These are phyloP conservation scores for Coniochaeta sp. DNA, from an alignment of 2,329 filamentous ascomycete species.

Conservation along the genomic window DNA sequence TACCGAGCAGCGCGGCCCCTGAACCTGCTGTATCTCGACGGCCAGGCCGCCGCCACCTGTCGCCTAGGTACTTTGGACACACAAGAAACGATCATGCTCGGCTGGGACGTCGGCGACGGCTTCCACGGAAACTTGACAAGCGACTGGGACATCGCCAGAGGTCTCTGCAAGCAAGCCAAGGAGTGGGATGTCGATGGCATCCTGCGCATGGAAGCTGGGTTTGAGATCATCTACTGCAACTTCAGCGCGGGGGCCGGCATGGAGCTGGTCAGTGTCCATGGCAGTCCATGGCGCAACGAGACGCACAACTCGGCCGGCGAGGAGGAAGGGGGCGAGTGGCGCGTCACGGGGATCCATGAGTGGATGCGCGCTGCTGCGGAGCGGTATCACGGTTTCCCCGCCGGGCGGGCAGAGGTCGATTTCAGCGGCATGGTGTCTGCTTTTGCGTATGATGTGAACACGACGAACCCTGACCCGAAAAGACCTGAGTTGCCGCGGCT, in stretches of 20 bases:
- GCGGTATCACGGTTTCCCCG: conserved; percentile 38
- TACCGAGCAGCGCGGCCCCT: conserved; percentile 54
- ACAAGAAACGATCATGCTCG: conserved; percentile 53
- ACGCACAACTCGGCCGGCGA: conserved; percentile 8
- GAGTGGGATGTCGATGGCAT: conserved; percentile 57
- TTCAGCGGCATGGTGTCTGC: conserved; percentile 45
- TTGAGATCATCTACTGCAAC: conserved; percentile 63
- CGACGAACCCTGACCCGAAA: conserved; percentile 31
- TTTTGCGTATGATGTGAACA: conserved; percentile 43
- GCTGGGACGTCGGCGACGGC: background rate
- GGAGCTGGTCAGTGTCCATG: conserved; percentile 22
- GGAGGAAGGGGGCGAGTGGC: conserved; percentile 8
- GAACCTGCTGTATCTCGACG: conserved; percentile 61
- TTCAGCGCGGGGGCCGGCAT: conserved; percentile 36
- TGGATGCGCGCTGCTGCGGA: conserved; percentile 33
- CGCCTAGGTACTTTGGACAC: conserved; percentile 59
- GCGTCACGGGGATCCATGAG: conserved; percentile 26
- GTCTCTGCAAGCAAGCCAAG: conserved; percentile 47
- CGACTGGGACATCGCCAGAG: conserved; percentile 45
- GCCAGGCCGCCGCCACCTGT: conserved; percentile 61
- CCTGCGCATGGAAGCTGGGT: conserved; percentile 62
- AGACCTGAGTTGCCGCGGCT: conserved; percentile 19
- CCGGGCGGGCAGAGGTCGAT: conserved; percentile 33
- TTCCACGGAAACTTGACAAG: conserved; percentile 18
- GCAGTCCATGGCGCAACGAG: conserved; percentile 12